Evolutionary conservation across 352 stramenopile species (phyloP).

Genomic region (Phytophthora rubi): DNA sequence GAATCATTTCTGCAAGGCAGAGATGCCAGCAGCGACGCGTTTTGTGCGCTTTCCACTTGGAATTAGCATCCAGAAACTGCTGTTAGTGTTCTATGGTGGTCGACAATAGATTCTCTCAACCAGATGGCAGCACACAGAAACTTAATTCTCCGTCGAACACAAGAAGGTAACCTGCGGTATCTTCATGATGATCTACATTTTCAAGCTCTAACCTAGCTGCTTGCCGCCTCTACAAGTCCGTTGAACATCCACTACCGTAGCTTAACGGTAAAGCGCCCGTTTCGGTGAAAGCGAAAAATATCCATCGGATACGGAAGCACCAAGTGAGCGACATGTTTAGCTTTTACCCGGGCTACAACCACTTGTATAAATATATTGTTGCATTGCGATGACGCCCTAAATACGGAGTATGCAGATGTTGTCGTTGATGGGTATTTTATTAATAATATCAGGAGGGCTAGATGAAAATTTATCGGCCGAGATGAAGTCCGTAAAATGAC

Average conservation of each 20-base stretch:
- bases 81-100: too few relatives aligned
- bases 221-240: neutral
- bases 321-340: neutral
- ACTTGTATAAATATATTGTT: neutral
- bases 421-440: neutral
- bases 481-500: neutral
- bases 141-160: neutral
- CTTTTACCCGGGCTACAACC: neutral
- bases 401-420: neutral
- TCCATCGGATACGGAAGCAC: neutral
- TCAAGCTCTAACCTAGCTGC: neutral
- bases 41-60: too few relatives aligned
- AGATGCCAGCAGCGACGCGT: too few relatives aligned
- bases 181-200: neutral
- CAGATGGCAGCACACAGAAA: too few relatives aligned
- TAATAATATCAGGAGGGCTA: neutral
- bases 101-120: too few relatives aligned
- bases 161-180: neutral
- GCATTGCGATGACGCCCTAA: neutral
- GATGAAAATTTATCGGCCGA: neutral
- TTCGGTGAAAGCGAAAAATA: neutral
- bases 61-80: too few relatives aligned
- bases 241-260: neutral
- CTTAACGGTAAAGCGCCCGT: neutral
- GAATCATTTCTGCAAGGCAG: too few relatives aligned